phyloP scores from a whole-genome alignment of 306 rosid genomes.

The Casuarina cunninghamiana region DNA sequence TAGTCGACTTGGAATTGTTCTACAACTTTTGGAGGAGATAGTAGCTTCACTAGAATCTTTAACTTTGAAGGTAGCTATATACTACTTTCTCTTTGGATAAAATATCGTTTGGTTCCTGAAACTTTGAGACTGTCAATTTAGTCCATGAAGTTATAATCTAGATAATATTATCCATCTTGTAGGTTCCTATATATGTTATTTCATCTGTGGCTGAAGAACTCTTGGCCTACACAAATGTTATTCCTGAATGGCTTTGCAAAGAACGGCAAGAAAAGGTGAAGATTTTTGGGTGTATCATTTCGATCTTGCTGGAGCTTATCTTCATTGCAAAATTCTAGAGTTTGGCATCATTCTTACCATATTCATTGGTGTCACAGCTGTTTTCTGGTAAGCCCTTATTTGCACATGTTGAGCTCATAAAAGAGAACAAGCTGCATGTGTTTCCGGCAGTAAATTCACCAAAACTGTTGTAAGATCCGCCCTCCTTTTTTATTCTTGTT shows the following conservation, averaged over 20 bases:
- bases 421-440: constrained; percentile 67
- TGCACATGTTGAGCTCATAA: constrained; percentile 54
- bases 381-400: constrained; percentile 78
- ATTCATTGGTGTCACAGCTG: constrained; percentile 52
- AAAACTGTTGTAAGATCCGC: constrained; percentile 59
- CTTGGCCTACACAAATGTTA: constrained; percentile 62
- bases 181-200: constrained; percentile 85
- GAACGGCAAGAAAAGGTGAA: constrained; percentile 69
- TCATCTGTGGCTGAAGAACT: constrained; percentile 84
- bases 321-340: neutral
- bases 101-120: neutral
- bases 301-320: constrained; percentile 22
- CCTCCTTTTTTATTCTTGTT: constrained; percentile 7
- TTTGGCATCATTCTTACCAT: constrained; percentile 25
- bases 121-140: neutral
- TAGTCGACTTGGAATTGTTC: constrained; percentile 55
- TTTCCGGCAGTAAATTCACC: constrained; percentile 64
- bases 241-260: constrained; percentile 87
- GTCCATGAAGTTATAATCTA: too few species aligned
- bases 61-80: constrained; percentile 50
- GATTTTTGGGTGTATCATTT: constrained; percentile 21
- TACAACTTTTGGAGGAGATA: constrained; percentile 81
- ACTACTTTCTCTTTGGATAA: neutral
- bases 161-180: constrained; percentile 12
- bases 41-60: constrained; percentile 58